phyloP scores from a whole-genome alignment of 352 stramenopile genomes.

The Aphanomyces astaci region DNA sequence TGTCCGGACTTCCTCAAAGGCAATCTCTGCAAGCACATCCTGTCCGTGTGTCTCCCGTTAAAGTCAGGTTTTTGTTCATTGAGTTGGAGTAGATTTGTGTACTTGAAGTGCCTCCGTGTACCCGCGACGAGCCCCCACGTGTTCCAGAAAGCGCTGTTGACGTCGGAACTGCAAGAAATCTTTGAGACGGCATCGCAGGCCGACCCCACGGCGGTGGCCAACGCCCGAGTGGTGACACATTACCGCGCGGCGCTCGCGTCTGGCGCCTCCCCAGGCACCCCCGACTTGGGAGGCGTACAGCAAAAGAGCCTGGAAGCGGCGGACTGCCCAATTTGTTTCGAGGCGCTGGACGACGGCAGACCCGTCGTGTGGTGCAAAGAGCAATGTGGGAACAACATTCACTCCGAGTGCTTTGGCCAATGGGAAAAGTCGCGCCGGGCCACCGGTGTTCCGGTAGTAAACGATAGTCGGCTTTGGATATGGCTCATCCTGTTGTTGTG shows the following conservation, averaged over 20 bases:
- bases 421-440: neutral
- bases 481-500: too few relatives aligned
- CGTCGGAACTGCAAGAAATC: neutral
- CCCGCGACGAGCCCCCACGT: neutral
- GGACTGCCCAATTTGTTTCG: slow-evolving; percentile 6
- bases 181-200: neutral
- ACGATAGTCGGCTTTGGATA: too few relatives aligned
- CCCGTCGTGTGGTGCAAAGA: slow-evolving; percentile 3
- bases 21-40: slow-evolving; percentile 11
- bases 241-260: neutral
- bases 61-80: too few relatives aligned
- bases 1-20: neutral
- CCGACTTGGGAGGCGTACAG: neutral
- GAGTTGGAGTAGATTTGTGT: slow-evolving; percentile 12
- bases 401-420: slow-evolving; percentile 1
- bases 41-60: too few relatives aligned
- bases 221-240: neutral
- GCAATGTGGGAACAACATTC: slow-evolving; percentile 8
- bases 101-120: slow-evolving; percentile 4
- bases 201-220: neutral
- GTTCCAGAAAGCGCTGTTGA: slow-evolving; percentile 12
- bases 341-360: neutral
- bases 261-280: neutral
- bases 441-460: neutral
- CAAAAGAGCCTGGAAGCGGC: neutral